A percentile compares a stretch with the other conserved stretches of the same genome.
phyloP scores from a whole-genome alignment of 805 yeast species.

The Spathaspora girioi region DNA sequence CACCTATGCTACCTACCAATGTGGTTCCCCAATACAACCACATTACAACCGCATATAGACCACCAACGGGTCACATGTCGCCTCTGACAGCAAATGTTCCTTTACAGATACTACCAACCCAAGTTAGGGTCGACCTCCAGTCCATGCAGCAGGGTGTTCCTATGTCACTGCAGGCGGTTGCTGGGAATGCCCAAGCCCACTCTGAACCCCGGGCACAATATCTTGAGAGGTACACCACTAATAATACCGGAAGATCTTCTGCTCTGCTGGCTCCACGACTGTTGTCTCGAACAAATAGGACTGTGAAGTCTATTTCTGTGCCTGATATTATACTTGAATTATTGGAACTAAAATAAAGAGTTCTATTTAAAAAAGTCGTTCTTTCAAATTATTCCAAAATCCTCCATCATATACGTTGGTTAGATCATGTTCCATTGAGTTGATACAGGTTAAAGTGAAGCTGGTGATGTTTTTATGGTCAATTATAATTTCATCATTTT shows the following conservation, averaged over 20 bases:
- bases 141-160: background rate
- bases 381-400: slow-evolving; percentile 36
- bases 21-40: too few species aligned
- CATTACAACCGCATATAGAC: too few species aligned
- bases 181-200: too few species aligned
- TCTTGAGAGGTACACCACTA: too few species aligned
- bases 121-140: too few species aligned
- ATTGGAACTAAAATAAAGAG: background rate
- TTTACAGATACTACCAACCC: background rate
- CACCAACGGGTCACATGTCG: background rate
- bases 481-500: slow-evolving; percentile 19
- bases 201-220: too few species aligned
- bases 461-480: slow-evolving; percentile 6
- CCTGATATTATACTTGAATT: background rate
- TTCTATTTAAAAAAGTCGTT: slow-evolving; percentile 15
- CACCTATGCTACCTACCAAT: too few species aligned
- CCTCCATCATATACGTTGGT: slow-evolving; percentile 50
- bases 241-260: background rate
- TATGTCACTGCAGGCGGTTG: background rate
- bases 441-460: slow-evolving; percentile 14
- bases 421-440: slow-evolving; percentile 26
- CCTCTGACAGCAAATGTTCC: background rate
- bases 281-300: background rate
- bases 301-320: background rate
- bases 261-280: background rate